phyloP scores from a whole-genome alignment of 106 monocot species.

The Allium fistulosum region DNA sequence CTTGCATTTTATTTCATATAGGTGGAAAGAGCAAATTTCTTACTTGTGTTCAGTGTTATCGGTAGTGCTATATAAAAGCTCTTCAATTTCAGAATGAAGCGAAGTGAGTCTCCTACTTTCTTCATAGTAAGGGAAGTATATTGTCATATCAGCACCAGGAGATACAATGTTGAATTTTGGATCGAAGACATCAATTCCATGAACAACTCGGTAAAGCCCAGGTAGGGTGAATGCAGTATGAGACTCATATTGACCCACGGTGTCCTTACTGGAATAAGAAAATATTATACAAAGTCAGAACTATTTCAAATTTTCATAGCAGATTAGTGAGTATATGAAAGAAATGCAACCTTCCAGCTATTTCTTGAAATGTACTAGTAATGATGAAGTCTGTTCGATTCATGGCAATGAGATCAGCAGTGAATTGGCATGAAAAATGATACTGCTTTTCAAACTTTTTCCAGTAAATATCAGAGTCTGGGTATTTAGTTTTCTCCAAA shows the following conservation, averaged over 20 bases:
- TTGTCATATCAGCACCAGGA: constrained; percentile 42
- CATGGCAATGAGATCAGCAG: constrained; percentile 85
- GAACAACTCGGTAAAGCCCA: constrained; percentile 46
- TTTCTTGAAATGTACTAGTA: constrained; percentile 92
- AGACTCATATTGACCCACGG: constrained; percentile 33
- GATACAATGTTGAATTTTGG: constrained; percentile 45
- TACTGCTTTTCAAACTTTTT: constrained; percentile 67
- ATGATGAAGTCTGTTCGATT: constrained; percentile 92
- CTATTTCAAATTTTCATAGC: not conserved
- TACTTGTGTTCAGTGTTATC: constrained; percentile 44
- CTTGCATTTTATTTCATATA: not conserved
- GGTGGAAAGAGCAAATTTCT: not conserved
- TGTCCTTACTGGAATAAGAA: constrained; percentile 28
- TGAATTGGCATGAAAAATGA: constrained; percentile 50
- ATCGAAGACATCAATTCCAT: constrained; percentile 50
- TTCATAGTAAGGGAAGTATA: constrained; percentile 39
- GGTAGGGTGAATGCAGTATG: constrained; percentile 43
- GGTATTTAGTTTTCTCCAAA: constrained; percentile 70
- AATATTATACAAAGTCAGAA: not conserved
- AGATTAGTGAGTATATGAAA: not conserved
- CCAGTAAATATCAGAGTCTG: constrained; percentile 70
- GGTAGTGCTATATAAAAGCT: constrained; percentile 30
- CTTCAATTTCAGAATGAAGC: constrained; percentile 39
- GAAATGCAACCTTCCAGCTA: constrained; percentile 69
- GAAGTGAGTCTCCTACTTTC: constrained; percentile 27